Conservation (phyloP, 2,329 filamentous ascomycete genomes). For the Colletotrichum sp. region DNA sequence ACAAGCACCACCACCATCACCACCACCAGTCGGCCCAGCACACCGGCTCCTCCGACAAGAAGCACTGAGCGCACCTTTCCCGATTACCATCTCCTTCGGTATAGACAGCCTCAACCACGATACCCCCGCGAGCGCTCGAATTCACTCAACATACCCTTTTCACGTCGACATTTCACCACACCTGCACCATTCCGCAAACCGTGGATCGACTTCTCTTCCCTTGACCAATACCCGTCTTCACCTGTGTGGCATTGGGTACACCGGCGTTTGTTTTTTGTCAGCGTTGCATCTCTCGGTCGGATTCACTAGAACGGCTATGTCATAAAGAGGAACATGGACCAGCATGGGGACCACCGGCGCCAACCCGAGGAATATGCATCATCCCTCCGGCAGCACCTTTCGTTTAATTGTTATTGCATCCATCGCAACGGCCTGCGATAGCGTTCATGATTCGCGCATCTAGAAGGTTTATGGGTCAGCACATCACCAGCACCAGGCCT, state of each 20-base stretch:
- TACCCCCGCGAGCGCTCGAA: constrained; percentile 18
- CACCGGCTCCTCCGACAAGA: constrained; percentile 12
- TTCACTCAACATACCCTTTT: constrained; percentile 15
- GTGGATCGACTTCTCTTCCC: constrained; percentile 7
- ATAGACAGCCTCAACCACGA: constrained; percentile 15
- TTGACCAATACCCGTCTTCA: constrained; percentile 1
- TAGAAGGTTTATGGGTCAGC: constrained; percentile 16
- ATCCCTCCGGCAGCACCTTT: constrained; percentile 4
- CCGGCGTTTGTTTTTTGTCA: constrained; percentile 15
- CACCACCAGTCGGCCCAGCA: constrained; percentile 16
- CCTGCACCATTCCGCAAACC: not conserved
- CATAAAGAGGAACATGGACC: constrained; percentile 1
- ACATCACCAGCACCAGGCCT: not conserved
- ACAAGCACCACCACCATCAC: constrained; percentile 14
- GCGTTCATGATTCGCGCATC: constrained; percentile 14
- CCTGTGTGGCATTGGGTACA: constrained; percentile 17
- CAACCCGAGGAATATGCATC: not conserved
- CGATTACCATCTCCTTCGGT: not conserved
- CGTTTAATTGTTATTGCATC: constrained; percentile 19
- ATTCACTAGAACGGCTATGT: constrained; percentile 9
- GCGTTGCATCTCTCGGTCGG: constrained; percentile 18
- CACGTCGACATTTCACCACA: not conserved
- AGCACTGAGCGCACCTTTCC: constrained; percentile 8
- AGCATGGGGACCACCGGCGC: constrained; percentile 3
- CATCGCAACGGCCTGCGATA: constrained; percentile 11